These are phyloP conservation scores for Melastoma malabathricum DNA, from an alignment of 345 rosid genomes.

Conservation along the genomic window DNA sequence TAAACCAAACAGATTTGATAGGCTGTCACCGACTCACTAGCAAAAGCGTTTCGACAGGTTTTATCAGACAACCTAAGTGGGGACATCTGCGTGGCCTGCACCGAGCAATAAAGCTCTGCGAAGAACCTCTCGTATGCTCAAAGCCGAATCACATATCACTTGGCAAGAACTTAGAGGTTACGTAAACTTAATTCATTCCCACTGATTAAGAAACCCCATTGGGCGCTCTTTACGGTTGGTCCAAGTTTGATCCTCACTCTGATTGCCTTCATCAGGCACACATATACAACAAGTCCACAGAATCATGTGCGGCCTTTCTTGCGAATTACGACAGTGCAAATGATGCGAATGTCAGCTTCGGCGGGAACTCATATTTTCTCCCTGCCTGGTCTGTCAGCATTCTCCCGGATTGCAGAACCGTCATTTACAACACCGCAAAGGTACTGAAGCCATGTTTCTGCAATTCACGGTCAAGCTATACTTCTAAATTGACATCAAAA, in stretches of 20 bases:
- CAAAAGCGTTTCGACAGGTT: slow-evolving; percentile 21
- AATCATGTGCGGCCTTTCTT: slow-evolving; percentile 47
- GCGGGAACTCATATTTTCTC: slow-evolving; percentile 34
- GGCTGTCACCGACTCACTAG: not conserved
- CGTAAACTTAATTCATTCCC: not conserved
- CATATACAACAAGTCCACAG: slow-evolving; percentile 37
- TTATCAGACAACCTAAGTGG: slow-evolving; percentile 57
- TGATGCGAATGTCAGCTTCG: slow-evolving; percentile 37
- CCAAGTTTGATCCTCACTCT: not conserved
- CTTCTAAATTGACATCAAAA: no score
- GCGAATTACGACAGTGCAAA: slow-evolving; percentile 32
- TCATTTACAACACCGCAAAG: slow-evolving; percentile 49
- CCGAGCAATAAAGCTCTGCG: slow-evolving; percentile 41
- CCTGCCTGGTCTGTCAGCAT: slow-evolving; percentile 75
- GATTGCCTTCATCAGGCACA: slow-evolving; percentile 29
- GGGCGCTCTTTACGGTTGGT: not conserved
- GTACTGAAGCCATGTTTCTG: slow-evolving; percentile 8
- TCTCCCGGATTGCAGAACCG: slow-evolving; percentile 51
- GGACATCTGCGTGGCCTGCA: slow-evolving; percentile 50
- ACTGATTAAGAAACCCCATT: no score
- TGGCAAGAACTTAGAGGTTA: slow-evolving; percentile 39
- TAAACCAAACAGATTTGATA: not conserved
- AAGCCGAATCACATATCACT: slow-evolving; percentile 28
- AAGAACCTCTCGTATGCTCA: slow-evolving; percentile 38
- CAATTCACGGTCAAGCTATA: not conserved